phyloP scores from a whole-genome alignment of 2,329 filamentous ascomycete species.

The Phoma herbarum region DNA sequence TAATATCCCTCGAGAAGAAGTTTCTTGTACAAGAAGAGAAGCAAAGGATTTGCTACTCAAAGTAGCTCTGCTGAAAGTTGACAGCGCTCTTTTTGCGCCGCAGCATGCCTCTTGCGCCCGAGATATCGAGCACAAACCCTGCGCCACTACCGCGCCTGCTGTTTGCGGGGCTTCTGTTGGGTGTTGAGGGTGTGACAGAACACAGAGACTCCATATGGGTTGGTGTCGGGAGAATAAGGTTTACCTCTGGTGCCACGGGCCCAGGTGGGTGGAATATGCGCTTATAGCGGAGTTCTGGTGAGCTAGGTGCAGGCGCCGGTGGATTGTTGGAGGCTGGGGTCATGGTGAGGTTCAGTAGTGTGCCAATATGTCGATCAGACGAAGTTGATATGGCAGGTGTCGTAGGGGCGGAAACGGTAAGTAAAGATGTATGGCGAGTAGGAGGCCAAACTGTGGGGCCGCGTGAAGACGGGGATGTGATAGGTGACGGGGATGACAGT shows the following conservation, averaged over 20 bases:
- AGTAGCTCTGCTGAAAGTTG: slow-evolving; percentile 12
- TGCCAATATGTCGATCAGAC: slow-evolving; percentile 29
- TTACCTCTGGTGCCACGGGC: slow-evolving; percentile 27
- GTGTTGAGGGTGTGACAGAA: slow-evolving; percentile 14
- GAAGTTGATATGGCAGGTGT: slow-evolving; percentile 30
- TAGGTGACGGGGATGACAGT: slow-evolving; percentile 45
- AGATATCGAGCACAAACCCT: slow-evolving; percentile 36
- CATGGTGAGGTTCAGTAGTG: slow-evolving; percentile 37
- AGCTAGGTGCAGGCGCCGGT: slow-evolving; percentile 40
- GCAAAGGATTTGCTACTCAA: not conserved
- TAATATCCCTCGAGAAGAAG: not conserved
- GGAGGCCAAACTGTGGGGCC: slow-evolving; percentile 39
- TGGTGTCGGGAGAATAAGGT: slow-evolving; percentile 12
- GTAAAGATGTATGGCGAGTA: slow-evolving; percentile 38
- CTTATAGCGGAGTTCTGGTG: slow-evolving; percentile 54
- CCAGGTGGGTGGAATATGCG: slow-evolving; percentile 50
- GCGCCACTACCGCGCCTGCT: slow-evolving; percentile 32
- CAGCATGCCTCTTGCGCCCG: slow-evolving; percentile 46
- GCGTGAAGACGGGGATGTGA: slow-evolving; percentile 36
- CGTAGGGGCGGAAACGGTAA: slow-evolving; percentile 38
- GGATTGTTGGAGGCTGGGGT: slow-evolving; percentile 27
- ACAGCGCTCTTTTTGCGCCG: slow-evolving; percentile 27
- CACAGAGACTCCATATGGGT: slow-evolving; percentile 21
- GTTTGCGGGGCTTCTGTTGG: slow-evolving; percentile 21
- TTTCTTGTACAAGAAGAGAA: not conserved